Conservation (phyloP, 2,329 filamentous ascomycete genomes). For the Pseudogymnoascus sp. region DNA sequence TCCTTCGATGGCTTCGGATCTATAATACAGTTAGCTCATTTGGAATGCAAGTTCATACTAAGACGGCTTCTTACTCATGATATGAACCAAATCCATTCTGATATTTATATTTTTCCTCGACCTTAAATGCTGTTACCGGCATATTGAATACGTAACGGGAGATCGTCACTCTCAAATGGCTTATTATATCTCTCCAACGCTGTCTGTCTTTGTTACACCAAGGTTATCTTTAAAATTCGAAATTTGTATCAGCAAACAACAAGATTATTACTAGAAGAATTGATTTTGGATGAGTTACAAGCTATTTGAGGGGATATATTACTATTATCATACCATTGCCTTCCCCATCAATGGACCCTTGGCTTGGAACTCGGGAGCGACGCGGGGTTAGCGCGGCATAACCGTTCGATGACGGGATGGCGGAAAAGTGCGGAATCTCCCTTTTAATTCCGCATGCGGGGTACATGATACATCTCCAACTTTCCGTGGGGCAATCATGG, state of each 20-base stretch:
- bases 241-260: background rate
- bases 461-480: background rate
- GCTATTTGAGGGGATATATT: background rate
- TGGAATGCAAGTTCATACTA: background rate
- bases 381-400: conserved; percentile 6
- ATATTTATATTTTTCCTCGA: conserved; percentile 58
- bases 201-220: background rate
- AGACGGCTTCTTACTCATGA: conserved; percentile 46
- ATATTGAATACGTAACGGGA: conserved; percentile 32
- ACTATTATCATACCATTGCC: background rate
- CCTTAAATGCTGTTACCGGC: conserved; percentile 55
- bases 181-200: background rate
- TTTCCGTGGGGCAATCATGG: background rate
- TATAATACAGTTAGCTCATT: conserved; percentile 26
- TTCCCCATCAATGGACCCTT: background rate
- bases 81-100: conserved; percentile 61
- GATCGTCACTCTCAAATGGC: background rate
- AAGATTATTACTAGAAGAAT: background rate
- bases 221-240: background rate
- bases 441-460: background rate
- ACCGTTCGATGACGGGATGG: background rate
- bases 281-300: background rate
- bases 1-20: conserved; percentile 56
- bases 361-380: background rate
- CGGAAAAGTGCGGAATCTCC: background rate